Base-by-base conservation (phyloP, 176 grass and related monocot genomes). In the Cocos nucifera region DNA sequence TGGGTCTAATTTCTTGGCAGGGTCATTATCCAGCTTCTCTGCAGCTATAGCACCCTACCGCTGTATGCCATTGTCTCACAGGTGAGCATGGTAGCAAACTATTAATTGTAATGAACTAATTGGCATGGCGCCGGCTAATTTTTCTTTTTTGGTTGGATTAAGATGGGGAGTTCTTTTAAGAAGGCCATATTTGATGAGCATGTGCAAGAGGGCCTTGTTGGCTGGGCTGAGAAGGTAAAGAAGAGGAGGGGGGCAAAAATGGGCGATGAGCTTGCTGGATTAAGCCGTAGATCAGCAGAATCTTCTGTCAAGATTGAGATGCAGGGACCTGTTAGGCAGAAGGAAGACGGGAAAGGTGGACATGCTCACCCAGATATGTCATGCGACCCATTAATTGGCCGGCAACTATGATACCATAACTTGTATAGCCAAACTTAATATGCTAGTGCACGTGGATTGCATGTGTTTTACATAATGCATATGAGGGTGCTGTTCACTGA, bases 41-140 rank as follows among this genome's bases (percentile, higher is more conserved):
- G 92, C 72, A 88, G 92, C 77, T 97, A 97, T 66, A 97, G 81
- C 66, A 97, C 87, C 3, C 65, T 97, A 48, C 87, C 92, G 4
- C 75, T 97, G 2, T 97, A 97, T 57, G 92, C 92, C 1, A 86
- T 95, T 60, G 90, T 95, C 18, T 84, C 86, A 3, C 90, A 97
- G 81, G 93, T 97, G 49, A 3, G 3, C 19, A 14, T 44, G 8
- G 35, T 12, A 44, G 2, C 10, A 44, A 17, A 22, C 58, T 32
- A 17, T 69, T 66, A 0, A 6, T 0, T 3, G 5, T 25, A 59
- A 26, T 4, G 54, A 49, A 60, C 17, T 61, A 19, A 52, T 27
- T 64, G 14, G 20, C 16, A 64, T 30, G 35, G 35, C 22, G 8
- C 1, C 20, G 19, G 21, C 20, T n/a, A 16, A 39, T 57, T 50